A percentile compares a stretch with the other conserved stretches of the same genome.
phyloP scores from a whole-genome alignment of 176 grass and related monocot genomes.

The Paspalum notatum region DNA sequence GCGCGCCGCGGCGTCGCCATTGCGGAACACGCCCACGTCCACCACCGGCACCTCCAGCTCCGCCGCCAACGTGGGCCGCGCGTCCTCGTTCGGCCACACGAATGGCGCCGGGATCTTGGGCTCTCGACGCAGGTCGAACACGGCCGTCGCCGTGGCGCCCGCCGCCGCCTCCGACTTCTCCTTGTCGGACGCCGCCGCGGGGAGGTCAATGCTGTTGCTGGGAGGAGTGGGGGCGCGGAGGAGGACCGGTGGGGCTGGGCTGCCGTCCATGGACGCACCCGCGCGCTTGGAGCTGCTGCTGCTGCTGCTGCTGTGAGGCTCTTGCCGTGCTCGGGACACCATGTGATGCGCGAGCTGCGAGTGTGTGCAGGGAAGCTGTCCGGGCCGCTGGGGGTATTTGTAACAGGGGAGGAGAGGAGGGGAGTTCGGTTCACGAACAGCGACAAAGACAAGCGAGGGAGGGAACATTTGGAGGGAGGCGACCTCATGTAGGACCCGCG shows the following conservation, averaged over 20 bases:
- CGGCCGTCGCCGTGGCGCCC: neutral
- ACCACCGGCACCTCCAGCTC: conserved; percentile 64
- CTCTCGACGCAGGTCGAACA: conserved; percentile 52
- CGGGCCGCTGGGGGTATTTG: conserved; percentile 64
- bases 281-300: conserved; percentile 11
- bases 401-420: conserved; percentile 40
- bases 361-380: conserved; percentile 41
- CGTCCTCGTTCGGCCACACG: conserved; percentile 67
- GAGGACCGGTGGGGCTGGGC: conserved; percentile 35
- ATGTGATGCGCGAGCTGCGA: conserved; percentile 43
- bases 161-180: conserved; percentile 4
- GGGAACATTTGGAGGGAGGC: conserved; percentile 17
- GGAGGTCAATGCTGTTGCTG: conserved; percentile 41
- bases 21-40: conserved; percentile 64
- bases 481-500: neutral
- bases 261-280: conserved; percentile 49
- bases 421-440: neutral
- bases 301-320: conserved; percentile 27
- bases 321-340: conserved; percentile 45
- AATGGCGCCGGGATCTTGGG: conserved; percentile 69
- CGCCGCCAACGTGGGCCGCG: neutral
- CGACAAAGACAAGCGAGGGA: conserved; percentile 26
- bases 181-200: conserved; percentile 5
- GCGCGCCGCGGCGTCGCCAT: conserved; percentile 45
- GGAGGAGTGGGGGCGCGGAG: conserved; percentile 3